Conservation (phyloP, 2,329 filamentous ascomycete species). For the Lachnellula subtilissima region DNA sequence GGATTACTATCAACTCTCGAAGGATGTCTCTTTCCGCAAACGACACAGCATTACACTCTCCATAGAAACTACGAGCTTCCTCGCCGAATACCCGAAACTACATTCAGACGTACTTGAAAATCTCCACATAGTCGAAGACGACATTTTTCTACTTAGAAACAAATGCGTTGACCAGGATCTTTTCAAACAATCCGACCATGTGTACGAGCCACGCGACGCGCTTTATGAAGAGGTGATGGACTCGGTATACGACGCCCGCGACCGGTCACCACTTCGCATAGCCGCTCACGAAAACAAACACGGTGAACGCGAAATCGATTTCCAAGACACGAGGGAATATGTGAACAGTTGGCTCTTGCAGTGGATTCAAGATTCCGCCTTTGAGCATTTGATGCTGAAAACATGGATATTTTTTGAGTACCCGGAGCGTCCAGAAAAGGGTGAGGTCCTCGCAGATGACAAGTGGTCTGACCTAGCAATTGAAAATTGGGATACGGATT, state of each 20-base stretch:
- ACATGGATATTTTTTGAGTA: slow-evolving; percentile 13
- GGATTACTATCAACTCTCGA: slow-evolving; percentile 6
- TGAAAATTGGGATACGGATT: slow-evolving; percentile 17
- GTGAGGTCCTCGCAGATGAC: slow-evolving; percentile 8
- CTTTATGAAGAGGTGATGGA: slow-evolving; percentile 22
- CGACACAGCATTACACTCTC: slow-evolving; percentile 12
- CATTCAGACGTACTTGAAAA: slow-evolving; percentile 13
- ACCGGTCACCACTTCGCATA: slow-evolving; percentile 16
- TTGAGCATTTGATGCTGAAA: slow-evolving; percentile 14
- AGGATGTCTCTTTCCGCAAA: slow-evolving; percentile 14
- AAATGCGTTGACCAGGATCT: slow-evolving; percentile 17
- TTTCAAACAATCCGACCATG: slow-evolving; percentile 17
- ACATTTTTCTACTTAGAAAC: slow-evolving; percentile 15
- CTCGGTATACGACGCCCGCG: slow-evolving; percentile 15
- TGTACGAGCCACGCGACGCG: slow-evolving; percentile 18
- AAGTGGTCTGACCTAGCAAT: slow-evolving; percentile 18
- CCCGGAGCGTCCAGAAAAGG: slow-evolving; percentile 1
- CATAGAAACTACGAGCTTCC: slow-evolving; percentile 10
- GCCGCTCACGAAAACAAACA: slow-evolving; percentile 8
- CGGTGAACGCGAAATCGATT: slow-evolving; percentile 1
- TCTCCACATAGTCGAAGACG: slow-evolving; percentile 15
- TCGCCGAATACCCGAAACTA: slow-evolving; percentile 14
- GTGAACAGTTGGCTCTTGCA: slow-evolving; percentile 23
- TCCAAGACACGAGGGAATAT: slow-evolving; percentile 17
- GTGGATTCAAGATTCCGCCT: slow-evolving; percentile 18